Evolutionary conservation across 2,329 filamentous ascomycete species (phyloP).

Genomic region (Fusarium nematophilum): DNA sequence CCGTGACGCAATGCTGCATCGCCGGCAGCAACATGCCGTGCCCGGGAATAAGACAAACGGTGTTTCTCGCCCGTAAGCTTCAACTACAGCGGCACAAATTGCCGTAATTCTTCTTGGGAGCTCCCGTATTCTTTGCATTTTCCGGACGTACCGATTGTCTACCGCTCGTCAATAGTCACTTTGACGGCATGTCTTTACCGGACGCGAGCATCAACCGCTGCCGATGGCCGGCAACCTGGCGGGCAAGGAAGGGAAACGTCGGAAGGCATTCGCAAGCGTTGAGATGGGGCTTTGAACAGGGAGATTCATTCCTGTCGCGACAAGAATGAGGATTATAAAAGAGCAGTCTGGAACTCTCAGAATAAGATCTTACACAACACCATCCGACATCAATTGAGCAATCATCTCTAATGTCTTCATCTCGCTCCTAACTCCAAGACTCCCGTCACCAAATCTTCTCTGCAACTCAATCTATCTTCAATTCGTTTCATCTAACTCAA

Average conservation of each 20-base stretch:
- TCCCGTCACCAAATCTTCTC: no score
- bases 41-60: slow-evolving; percentile 3
- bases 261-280: background rate
- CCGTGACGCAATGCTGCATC: no score
- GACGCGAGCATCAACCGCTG: background rate
- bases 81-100: no score
- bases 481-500: background rate
- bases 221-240: background rate
- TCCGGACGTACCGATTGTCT: background rate
- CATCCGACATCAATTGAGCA: background rate
- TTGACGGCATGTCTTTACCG: no score
- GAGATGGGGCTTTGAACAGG: background rate
- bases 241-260: background rate
- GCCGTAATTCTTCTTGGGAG: no score
- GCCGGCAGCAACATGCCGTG: slow-evolving; percentile 1
- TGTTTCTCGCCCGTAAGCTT: no score
- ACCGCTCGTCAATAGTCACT: no score
- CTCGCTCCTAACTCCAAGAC: no score
- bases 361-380: background rate
- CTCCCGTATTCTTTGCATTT: no score
- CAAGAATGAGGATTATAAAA: background rate
- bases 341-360: background rate
- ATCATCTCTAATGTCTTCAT: no score
- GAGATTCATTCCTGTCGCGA: no score
- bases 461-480: background rate